Percentiles rank a stretch among this genome's conserved stretches.
phyloP scores from a whole-genome alignment of 345 rosid species.

The Eucalyptus cladocalyx region DNA sequence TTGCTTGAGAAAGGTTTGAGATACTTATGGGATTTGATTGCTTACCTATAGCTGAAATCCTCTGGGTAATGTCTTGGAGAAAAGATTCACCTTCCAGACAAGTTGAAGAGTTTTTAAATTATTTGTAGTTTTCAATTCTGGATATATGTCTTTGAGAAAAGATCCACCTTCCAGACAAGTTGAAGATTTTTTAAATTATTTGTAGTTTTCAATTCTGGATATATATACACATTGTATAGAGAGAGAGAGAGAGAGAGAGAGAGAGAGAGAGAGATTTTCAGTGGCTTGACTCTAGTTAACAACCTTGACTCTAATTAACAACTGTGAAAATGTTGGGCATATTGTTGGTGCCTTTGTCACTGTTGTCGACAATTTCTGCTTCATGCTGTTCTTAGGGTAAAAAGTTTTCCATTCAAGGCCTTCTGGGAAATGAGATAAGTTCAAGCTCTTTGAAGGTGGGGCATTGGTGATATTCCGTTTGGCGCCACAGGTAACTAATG shows the following conservation, averaged over 20 bases:
- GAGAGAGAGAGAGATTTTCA: neutral
- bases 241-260: neutral
- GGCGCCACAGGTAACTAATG: slow-evolving; percentile 73
- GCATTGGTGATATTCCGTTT: slow-evolving; percentile 73
- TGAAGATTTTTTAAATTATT: neutral
- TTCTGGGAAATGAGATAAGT: slow-evolving; percentile 51
- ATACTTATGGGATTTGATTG: neutral
- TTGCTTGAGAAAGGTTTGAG: neutral
- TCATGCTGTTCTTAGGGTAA: slow-evolving; percentile 34
- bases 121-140: neutral
- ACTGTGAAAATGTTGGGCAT: neutral
- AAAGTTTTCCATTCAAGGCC: slow-evolving; percentile 84
- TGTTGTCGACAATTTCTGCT: neutral
- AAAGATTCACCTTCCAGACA: neutral
- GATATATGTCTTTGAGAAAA: neutral
- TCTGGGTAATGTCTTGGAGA: neutral
- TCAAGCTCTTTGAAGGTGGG: slow-evolving; percentile 49
- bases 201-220: neutral
- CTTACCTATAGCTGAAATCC: neutral
- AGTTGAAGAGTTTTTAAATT: neutral
- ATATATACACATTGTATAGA: neutral
- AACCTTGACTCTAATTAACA: neutral
- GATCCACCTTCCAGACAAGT: neutral
- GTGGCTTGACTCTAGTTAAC: neutral
- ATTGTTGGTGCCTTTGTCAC: neutral